Evolutionary conservation across 192 early-diverging fungal genomes (phyloP).

Genomic region (Coemansia sp.): DNA sequence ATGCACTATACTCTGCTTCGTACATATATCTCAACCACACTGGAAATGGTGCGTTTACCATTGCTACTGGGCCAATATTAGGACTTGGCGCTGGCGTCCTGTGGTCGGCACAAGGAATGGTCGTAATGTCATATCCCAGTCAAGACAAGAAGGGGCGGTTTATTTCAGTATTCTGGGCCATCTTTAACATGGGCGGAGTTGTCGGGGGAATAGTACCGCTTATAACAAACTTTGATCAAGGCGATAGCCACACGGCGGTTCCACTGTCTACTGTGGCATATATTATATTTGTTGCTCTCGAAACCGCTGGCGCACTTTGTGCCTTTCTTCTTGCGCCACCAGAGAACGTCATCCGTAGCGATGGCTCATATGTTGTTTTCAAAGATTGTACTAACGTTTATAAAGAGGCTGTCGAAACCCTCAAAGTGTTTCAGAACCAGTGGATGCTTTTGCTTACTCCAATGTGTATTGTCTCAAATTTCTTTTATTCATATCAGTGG

Average conservation of each 20-base stretch:
- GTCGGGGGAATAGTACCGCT: constrained; percentile 74
- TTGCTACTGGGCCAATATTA: constrained; percentile 17
- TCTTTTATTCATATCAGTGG: constrained; percentile 79
- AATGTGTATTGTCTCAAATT: constrained; percentile 31
- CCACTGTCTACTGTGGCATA: constrained; percentile 63
- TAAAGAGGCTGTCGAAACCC: constrained; percentile 53
- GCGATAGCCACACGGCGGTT: constrained; percentile 39
- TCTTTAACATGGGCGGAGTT: constrained; percentile 78
- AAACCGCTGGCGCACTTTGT: constrained; percentile 59
- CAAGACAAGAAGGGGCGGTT: constrained; percentile 78
- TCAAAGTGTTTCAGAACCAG: constrained; percentile 60
- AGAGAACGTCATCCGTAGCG: constrained; percentile 56
- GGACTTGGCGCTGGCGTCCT: constrained; percentile 14
- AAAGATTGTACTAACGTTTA: constrained; percentile 61
- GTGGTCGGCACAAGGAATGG: constrained; percentile 55
- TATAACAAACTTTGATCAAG: constrained; percentile 68
- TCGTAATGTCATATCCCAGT: constrained; percentile 80
- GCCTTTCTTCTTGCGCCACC: constrained; percentile 59
- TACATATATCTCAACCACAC: constrained; percentile 64
- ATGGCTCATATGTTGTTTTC: constrained; percentile 60
- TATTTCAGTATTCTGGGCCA: constrained; percentile 80
- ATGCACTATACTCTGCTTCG: constrained; percentile 67
- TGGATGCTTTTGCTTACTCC: constrained; percentile 65
- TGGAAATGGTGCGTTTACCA: constrained; percentile 47
- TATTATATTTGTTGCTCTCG: constrained; percentile 65